phyloP scores from a whole-genome alignment of 2,329 filamentous ascomycete species.

The Monosporascus ibericus region DNA sequence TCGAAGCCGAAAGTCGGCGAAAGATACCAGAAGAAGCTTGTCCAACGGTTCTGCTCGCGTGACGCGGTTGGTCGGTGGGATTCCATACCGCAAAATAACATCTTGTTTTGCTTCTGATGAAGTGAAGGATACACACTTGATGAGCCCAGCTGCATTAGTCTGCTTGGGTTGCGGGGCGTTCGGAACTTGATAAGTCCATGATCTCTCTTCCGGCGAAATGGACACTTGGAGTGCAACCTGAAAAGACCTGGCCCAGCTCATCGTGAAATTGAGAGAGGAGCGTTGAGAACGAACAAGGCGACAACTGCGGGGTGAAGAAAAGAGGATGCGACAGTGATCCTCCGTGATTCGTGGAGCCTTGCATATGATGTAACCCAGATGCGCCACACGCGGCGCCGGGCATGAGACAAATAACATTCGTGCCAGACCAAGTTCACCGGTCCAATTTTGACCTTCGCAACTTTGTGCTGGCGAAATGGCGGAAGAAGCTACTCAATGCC shows the following conservation, averaged over 20 bases:
- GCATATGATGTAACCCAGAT: no score
- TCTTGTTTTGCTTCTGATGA: slow-evolving; percentile 13
- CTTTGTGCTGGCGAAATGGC: neutral
- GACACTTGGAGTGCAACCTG: slow-evolving; percentile 9
- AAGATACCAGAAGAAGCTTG: slow-evolving; percentile 19
- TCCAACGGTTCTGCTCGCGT: no score
- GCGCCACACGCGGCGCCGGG: no score
- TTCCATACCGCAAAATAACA: slow-evolving; percentile 12
- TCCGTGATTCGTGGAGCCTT: no score
- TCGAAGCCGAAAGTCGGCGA: slow-evolving; percentile 26
- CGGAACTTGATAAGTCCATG: slow-evolving; percentile 21
- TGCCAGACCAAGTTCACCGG: no score
- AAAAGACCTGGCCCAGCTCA: no score
- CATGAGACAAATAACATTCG: no score
- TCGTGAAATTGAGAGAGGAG: no score
- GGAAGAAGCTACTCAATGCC: neutral
- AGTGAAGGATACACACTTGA: slow-evolving; percentile 25
- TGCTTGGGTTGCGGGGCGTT: slow-evolving; percentile 14
- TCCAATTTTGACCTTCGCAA: slow-evolving; percentile 4
- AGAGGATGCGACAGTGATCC: no score
- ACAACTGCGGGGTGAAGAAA: no score
- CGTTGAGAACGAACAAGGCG: no score
- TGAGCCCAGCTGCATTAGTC: slow-evolving; percentile 12
- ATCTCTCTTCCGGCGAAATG: slow-evolving; percentile 17
- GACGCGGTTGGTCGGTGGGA: no score